These are phyloP conservation scores for Saccharomyces mikatae DNA, from an alignment of 805 yeast genomes.

Conservation along the genomic window DNA sequence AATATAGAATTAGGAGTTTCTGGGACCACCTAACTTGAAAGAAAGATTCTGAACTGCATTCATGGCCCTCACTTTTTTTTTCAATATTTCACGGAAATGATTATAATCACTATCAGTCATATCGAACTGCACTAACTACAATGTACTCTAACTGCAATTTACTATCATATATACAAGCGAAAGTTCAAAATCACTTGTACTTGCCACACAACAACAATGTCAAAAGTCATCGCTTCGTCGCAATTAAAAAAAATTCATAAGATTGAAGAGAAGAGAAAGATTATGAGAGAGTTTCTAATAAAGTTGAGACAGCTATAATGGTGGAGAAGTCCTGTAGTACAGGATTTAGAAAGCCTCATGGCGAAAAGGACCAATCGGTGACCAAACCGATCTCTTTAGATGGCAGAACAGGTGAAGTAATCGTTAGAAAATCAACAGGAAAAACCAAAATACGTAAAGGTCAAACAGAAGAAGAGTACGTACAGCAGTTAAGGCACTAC, in stretches of 20 bases:
- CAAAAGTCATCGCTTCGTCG: neutral
- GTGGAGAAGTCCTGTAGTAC: neutral
- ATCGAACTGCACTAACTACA: neutral
- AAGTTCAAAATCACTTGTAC: neutral
- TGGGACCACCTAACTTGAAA: slow-evolving; percentile 95
- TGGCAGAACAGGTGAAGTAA: slow-evolving; percentile 34
- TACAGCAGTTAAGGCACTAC: slow-evolving; percentile 44
- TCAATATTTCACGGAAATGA: slow-evolving; percentile 76
- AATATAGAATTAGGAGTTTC: slow-evolving; percentile 86
- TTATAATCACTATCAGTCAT: slow-evolving; percentile 49
- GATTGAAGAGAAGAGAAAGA: neutral
- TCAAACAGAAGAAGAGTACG: slow-evolving; percentile 60
- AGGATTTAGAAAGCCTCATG: neutral
- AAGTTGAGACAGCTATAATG: neutral
- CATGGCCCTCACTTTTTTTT: slow-evolving; percentile 81
- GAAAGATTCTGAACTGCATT: slow-evolving; percentile 82
- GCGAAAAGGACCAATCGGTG: slow-evolving; percentile 11
- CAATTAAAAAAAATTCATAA: neutral
- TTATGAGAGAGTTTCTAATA: neutral
- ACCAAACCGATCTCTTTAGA: slow-evolving; percentile 23
- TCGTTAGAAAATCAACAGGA: slow-evolving; percentile 41
- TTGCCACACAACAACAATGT: neutral
- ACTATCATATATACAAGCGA: neutral
- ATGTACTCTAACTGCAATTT: neutral
- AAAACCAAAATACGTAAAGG: slow-evolving; percentile 50